Evolutionary conservation across 2,329 filamentous ascomycete genomes (phyloP), one percentile per base, ranked within the genome.

Genomic region (Sphaerostilbella broomeana): DNA sequence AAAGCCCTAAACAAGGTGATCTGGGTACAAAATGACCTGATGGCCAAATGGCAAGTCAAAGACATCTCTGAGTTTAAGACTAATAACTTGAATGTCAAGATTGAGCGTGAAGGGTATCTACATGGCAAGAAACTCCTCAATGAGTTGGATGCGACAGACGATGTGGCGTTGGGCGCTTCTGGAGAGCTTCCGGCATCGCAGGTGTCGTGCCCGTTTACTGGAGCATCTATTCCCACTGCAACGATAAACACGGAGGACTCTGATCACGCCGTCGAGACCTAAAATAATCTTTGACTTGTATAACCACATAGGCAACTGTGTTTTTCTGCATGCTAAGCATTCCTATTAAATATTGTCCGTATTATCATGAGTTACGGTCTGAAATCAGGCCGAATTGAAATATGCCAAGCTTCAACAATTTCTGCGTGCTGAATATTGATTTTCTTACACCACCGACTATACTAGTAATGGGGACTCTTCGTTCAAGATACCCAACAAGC

Each of bases 11-110:
- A 78, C 46, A 90, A 92, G 59, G 79, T 90, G 18, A 81, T 90
- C 48, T 90, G 85, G 84, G 88, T 90, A 49, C 86, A 90, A 61
- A 90, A 90, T 56, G 85, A 90, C 59, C 69, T 90, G 20, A 85
- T 90, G 58, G 82, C 84, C n/a, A 84, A 83, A 58, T 89, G 84
- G 81, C 84, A 87, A 52, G 75, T 85, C 24, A 69, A 73, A 22
- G 80, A 85, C 48, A 79, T 80, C 35, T 73, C 79, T 24, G 82
- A 86, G 58, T 77, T 67, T 47, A 58, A 60, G 19, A 53, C 61
- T 1, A 62, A 62, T 12, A 63, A 67, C 10, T 67, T 68, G 39
- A 67, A 68, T 32, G 63, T 70, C 11, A 62, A 70, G 18, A 57
- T 77, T 30, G 78, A 83, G 54, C 63, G 67, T 37, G 81, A 84